Evolutionary conservation across 2,329 filamentous ascomycete species (phyloP).

Genomic region (Trichophyton mentagrophytes): DNA sequence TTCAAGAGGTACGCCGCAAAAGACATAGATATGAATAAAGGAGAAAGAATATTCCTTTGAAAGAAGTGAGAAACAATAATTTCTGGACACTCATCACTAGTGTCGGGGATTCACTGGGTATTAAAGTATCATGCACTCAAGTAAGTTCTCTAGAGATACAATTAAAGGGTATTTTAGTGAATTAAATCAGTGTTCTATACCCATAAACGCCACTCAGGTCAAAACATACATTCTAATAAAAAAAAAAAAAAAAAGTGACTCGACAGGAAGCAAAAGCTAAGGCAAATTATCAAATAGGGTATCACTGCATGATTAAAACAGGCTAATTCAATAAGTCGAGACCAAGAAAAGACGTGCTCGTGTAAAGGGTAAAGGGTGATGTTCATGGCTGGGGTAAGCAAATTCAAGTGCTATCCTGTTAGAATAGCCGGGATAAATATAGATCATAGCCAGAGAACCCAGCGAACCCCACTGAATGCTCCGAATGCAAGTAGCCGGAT

Average conservation of each 20-base stretch:
- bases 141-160: background rate
- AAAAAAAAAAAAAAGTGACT: background rate
- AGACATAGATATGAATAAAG: background rate
- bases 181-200: background rate
- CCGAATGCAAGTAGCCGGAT: conserved; percentile 51
- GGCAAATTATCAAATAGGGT: background rate
- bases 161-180: background rate
- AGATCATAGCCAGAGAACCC: conserved; percentile 69
- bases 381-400: no score
- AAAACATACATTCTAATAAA: background rate
- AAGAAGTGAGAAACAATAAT: background rate
- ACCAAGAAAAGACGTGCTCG: no score
- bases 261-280: background rate
- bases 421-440: background rate
- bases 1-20: background rate
- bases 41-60: background rate
- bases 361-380: no score
- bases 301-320: background rate
- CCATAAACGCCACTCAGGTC: background rate
- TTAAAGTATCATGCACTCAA: background rate
- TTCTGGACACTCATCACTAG: background rate
- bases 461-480: conserved; percentile 49
- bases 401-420: background rate
- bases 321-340: background rate
- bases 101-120: background rate